phyloP scores from a whole-genome alignment of 768 basidiomycete species.

The Suillus occidentalis region DNA sequence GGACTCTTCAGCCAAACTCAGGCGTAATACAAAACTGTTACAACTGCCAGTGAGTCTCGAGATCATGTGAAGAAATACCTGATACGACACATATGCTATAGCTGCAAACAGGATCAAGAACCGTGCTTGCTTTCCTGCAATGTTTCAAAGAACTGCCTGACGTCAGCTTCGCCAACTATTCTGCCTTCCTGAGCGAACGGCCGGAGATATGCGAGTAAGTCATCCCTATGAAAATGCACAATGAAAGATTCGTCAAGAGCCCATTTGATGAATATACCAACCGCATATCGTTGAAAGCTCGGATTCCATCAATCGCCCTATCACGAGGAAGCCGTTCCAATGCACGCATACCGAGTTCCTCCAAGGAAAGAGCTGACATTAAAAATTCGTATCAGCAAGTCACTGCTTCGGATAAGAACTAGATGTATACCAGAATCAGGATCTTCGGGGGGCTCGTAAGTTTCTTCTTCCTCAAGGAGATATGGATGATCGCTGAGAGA shows the following conservation, averaged over 20 bases:
- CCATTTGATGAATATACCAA: conserved; percentile 31
- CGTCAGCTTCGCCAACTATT: conserved; percentile 71
- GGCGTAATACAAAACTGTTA: no score
- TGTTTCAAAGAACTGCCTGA: conserved; percentile 63
- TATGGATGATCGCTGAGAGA: conserved; percentile 54
- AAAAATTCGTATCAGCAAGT: neutral
- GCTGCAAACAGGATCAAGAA: neutral
- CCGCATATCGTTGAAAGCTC: conserved; percentile 84
- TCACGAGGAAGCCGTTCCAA: conserved; percentile 74
- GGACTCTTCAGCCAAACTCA: neutral
- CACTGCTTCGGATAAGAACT: neutral
- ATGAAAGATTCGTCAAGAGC: conserved; percentile 1
- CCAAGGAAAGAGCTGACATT: conserved; percentile 65
- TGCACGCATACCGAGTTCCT: conserved; percentile 83
- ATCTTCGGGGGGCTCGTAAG: conserved; percentile 83
- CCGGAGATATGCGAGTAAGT: conserved; percentile 66
- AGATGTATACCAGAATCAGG: conserved; percentile 67
- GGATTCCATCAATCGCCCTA: conserved; percentile 78
- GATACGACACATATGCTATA: neutral
- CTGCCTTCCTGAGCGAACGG: conserved; percentile 80
- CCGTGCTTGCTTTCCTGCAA: conserved; percentile 35
- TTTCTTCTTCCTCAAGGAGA: conserved; percentile 77
- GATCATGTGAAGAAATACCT: neutral
- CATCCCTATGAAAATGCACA: conserved; percentile 48
- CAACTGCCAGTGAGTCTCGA: neutral